Evolutionary conservation across 1,284 basidiomycete genomes (phyloP), one percentile per base, ranked within the genome.

Genomic region (Afroboletus lepidellus): DNA sequence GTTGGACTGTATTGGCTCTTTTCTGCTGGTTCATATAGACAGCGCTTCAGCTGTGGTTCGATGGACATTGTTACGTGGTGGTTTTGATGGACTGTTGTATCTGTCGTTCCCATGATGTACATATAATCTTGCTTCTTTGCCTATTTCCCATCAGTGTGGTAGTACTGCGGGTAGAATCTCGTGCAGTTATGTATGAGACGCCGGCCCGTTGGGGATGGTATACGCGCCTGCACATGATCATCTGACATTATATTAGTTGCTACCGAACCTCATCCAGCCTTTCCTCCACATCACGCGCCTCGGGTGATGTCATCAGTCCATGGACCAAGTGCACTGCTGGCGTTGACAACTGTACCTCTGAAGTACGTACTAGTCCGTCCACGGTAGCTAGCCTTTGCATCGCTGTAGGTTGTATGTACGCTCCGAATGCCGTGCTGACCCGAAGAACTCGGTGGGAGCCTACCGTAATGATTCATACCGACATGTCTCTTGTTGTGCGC

Each of bases 21-120:
- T 38, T 39, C 36, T 47, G 43, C 39, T 9, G 32, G 2, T 20
- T 55, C 58, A 49, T 18, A 8, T 34, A 46, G 36, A 44, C 41
- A n/a, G n/a, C n/a, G n/a, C 8, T 27, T 39, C 46, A n/a, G 32
- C 32, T n/a, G 32, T 39, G 8, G 39, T 30, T 6, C 16, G 5
- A 15, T 16, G 41, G 37, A 43, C 25, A 7, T 9, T 48, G 29
- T 57, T 57, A 62, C 60, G 46, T 57, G 60, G 15, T 16, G n/a
- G 46, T 23, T 42, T 46, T 59, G 60, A 46, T 52, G 59, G 53
- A 44, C 46, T 25, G 24, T 15, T 21, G 39, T n/a, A 32, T 39
- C 8, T 25, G 27, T n/a, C 30, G 15, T 30, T 53, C n/a, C 23
- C 39, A 16, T 5, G 27, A n/a, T 37, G 27, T 4, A 18, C 23